Evolutionary conservation across 768 basidiomycete genomes (phyloP), one percentile per base, ranked within the genome.

Genomic region (Chiua virens): DNA sequence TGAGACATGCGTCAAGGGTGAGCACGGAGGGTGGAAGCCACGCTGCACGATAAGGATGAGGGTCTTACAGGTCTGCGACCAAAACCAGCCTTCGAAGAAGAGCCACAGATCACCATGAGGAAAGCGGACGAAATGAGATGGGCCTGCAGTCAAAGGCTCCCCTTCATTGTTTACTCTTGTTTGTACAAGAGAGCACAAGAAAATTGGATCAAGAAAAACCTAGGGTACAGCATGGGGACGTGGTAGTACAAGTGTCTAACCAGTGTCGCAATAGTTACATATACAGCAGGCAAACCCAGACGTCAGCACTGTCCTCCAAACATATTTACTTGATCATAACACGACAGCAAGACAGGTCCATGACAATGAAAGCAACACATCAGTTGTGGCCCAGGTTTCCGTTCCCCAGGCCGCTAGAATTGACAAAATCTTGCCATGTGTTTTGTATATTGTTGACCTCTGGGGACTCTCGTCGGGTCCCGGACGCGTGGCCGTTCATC

Each of bases 401-500:
- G 17, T 6, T 34, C 15, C 56, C 46, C 36, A 65, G 35, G 20
- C 64, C 65, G 8, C 69, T 71, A 2, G 65, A 56, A 23, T 52
- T 44, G 40, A 85, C 83, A 59, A 85, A 85, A 23, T 86, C 82
- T 49, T 81, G 74, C 84, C 84, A 86, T 5, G 79, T 81, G 13
- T 78, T 68, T 23, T 83, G 79, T 75, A 86, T 73, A 45, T 57
- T 79, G 57, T 79, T 84, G 22, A 68, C 74, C 51, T 84, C 83
- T 1, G 84, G 84, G 0, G 83, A 80, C 4, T 73, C 65, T 42
- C 70, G 65, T 46, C 71, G 62, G 14, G 39, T 11, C 30, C 71
- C 50, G 67, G 47, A 71, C 65, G 53, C 74, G 71, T 62, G 65
- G 9, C 60, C 73, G 38, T 73, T 73, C 38, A 73, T 59, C 47